These are phyloP conservation scores for Biscogniauxia mediterranea DNA, from an alignment of 2,329 filamentous ascomycete genomes.

Conservation along the genomic window DNA sequence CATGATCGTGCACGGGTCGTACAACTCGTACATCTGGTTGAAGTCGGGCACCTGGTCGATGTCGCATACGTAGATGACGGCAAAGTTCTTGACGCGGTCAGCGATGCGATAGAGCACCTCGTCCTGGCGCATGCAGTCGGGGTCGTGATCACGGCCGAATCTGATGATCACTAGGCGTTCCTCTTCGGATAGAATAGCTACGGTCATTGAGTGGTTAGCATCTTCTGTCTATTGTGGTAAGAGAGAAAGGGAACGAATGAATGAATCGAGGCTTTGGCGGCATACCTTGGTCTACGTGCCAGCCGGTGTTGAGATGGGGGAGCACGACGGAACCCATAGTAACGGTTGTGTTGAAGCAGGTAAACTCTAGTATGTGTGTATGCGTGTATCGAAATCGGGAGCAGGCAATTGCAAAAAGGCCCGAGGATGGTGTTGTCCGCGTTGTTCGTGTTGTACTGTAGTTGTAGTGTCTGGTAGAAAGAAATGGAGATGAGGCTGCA, in stretches of 20 bases:
- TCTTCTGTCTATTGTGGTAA: not conserved
- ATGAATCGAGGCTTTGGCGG: conserved; percentile 39
- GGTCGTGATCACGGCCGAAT: conserved; percentile 84
- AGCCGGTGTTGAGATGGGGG: conserved; percentile 85
- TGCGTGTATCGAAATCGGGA: too few relatives aligned
- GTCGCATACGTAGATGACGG: conserved; percentile 90
- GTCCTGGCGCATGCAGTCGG: conserved; percentile 74
- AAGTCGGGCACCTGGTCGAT: conserved; percentile 89
- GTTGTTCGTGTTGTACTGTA: not conserved
- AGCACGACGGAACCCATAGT: conserved; percentile 83
- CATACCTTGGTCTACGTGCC: conserved; percentile 98
- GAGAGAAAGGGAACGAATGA: not conserved
- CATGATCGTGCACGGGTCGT: conserved; percentile 93
- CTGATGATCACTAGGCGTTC: conserved; percentile 91
- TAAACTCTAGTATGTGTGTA: too few relatives aligned
- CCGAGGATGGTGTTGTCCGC: too few relatives aligned
- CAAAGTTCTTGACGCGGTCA: conserved; percentile 90
- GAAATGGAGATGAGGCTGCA: not conserved
- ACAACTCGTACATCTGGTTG: conserved; percentile 92
- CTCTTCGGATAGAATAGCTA: conserved; percentile 61
- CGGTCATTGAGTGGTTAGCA: not conserved
- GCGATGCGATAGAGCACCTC: conserved; percentile 94
- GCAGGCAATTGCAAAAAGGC: too few relatives aligned
- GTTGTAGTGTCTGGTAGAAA: not conserved
- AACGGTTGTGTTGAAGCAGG: too few relatives aligned